A percentile compares a stretch with the other conserved stretches of the same genome.
Evolutionary conservation across 163 green algal genomes (phyloP).

Genomic region (Coccomyxa subellipsoidea): DNA sequence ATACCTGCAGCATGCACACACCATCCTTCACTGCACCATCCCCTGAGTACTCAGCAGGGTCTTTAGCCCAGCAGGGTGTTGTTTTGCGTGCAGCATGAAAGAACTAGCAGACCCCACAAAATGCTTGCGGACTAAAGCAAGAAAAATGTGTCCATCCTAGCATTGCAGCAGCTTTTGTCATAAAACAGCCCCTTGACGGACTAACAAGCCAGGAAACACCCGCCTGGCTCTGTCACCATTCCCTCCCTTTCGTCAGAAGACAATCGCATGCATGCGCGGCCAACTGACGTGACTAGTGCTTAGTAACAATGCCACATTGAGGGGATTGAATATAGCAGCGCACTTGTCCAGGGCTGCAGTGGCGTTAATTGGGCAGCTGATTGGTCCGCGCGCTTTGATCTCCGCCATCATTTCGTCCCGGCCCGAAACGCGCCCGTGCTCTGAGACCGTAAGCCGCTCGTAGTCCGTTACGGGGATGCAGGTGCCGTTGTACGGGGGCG

Average conservation of each 20-base stretch:
- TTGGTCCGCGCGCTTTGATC: background rate
- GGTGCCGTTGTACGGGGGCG: background rate
- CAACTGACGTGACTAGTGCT: no score
- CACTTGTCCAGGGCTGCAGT: background rate
- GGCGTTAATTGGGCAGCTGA: background rate
- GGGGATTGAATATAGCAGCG: background rate
- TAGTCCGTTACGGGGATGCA: constrained; percentile 11
- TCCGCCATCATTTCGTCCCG: background rate
- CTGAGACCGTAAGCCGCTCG: background rate
- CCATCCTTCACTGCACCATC: no score
- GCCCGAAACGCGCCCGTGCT: background rate
- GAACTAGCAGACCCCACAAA: no score
- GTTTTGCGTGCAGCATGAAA: no score
- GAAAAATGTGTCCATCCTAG: no score
- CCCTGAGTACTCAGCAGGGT: background rate
- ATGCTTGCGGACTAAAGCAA: no score
- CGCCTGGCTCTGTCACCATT: no score
- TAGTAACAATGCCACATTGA: background rate
- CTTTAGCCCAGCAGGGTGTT: background rate
- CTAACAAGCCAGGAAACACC: no score
- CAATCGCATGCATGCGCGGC: no score
- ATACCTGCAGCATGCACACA: background rate
- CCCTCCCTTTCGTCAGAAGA: no score
- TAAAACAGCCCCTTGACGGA: no score
- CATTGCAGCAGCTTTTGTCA: no score